Conservation (phyloP, 257 asterid genomes). For the Voacanga thouarsii region DNA sequence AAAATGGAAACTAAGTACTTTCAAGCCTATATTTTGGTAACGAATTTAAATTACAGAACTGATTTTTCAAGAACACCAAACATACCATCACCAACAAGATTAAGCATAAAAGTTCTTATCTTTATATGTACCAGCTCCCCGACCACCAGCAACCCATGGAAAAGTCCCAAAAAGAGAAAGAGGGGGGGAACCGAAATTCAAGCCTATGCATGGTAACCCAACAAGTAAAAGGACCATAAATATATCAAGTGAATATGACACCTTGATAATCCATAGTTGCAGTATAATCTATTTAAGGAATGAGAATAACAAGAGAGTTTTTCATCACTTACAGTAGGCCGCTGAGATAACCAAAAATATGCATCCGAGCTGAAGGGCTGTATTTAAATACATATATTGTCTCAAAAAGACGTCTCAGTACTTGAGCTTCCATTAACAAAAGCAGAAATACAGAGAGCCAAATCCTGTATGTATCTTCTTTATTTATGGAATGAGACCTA, state of each 20-base stretch:
- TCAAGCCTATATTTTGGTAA: not conserved
- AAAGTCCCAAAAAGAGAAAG: not conserved
- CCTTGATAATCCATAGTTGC: not conserved
- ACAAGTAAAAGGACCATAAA: not conserved
- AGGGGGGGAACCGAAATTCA: not conserved
- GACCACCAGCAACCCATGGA: not conserved
- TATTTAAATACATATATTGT: slow-evolving; percentile 72
- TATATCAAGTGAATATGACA: not conserved
- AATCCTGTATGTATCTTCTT: slow-evolving; percentile 37
- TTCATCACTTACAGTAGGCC: slow-evolving; percentile 64
- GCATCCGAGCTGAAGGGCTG: slow-evolving; percentile 88
- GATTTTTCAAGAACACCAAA: not conserved
- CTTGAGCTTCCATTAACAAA: slow-evolving; percentile 78
- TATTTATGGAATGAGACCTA: slow-evolving; percentile 30
- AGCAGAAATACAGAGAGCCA: slow-evolving; percentile 76
- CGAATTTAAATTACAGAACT: not conserved
- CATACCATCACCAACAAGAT: not conserved
- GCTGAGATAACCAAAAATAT: slow-evolving; percentile 60
- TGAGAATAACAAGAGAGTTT: not conserved
- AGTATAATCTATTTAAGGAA: not conserved
- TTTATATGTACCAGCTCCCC: not conserved
- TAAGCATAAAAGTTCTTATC: not conserved
- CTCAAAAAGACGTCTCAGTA: slow-evolving; percentile 77
- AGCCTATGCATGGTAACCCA: not conserved
- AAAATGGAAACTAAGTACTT: not conserved